Percentiles rank a stretch among this genome's conserved stretches.
These are phyloP conservation scores for Magnaporthiopsis incrustans DNA, from an alignment of 2,329 filamentous ascomycete genomes.

Conservation along the genomic window DNA sequence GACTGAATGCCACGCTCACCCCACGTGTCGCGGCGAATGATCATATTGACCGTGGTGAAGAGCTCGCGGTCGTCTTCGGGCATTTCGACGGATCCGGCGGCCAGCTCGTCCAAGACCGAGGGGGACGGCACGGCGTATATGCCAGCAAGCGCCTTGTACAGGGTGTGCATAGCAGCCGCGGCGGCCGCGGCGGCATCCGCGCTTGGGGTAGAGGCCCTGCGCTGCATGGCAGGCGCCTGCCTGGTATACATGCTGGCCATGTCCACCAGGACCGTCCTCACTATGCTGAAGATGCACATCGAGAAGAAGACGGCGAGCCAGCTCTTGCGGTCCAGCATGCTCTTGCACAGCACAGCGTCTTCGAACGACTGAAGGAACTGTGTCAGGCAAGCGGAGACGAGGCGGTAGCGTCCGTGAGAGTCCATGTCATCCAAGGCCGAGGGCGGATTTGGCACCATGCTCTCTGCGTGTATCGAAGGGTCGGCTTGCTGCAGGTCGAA, in stretches of 20 bases:
- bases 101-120: slow-evolving; percentile 35
- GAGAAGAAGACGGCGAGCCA: slow-evolving; percentile 47
- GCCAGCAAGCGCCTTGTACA: slow-evolving; percentile 43
- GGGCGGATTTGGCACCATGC: slow-evolving; percentile 24
- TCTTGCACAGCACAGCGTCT: slow-evolving; percentile 29
- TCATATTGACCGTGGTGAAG: slow-evolving; percentile 32
- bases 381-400: slow-evolving; percentile 41
- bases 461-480: slow-evolving; percentile 33
- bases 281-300: slow-evolving; percentile 50
- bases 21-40: slow-evolving; percentile 43
- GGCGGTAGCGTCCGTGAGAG: slow-evolving; percentile 36
- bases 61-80: slow-evolving; percentile 37
- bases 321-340: slow-evolving; percentile 30
- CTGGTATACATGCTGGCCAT: slow-evolving; percentile 24
- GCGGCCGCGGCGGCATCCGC: slow-evolving; percentile 18
- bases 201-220: slow-evolving; percentile 3
- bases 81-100: slow-evolving; percentile 23
- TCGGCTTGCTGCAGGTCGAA: slow-evolving; percentile 44
- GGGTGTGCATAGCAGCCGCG: slow-evolving; percentile 33
- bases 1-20: slow-evolving; percentile 34
- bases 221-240: slow-evolving; percentile 8
- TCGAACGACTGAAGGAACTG: slow-evolving; percentile 48
- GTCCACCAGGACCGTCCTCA: slow-evolving; percentile 43
- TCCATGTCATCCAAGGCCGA: slow-evolving; percentile 34
- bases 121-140: slow-evolving; percentile 36